Evolutionary conservation across 2,329 filamentous ascomycete species (phyloP), one percentile per base, ranked within the genome.

Genomic region (Aureobasidium subglaciale): DNA sequence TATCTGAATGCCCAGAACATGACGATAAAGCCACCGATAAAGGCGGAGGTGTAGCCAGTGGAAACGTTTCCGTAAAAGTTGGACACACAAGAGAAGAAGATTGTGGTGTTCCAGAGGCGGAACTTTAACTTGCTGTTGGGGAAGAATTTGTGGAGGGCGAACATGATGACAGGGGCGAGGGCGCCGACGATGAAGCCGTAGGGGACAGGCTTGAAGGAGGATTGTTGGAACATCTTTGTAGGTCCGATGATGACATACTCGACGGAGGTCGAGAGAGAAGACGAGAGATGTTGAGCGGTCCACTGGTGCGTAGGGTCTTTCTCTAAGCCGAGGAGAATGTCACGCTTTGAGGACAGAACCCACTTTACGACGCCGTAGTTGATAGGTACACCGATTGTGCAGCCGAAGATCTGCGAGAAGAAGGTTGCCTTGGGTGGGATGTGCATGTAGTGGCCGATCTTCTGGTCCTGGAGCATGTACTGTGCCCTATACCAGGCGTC

Each of bases 361-460:
- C 81, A 84, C 35, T 78, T 75, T 42, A 84, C 77, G 20, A 83
- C 79, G 5, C 73, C 80, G 54, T 84, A 84, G 63, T 84, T 82
- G 60, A 84, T 77, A 0, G 81, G 81, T 6, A 84, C 73, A 5
- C 81, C 81, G 38, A 84, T 70, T 7, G 80, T 67, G 15, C 78
- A 79, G 3, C 80, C 82, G 29, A 83, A 80, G 4, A 84, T 71
- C 61, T 84, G 81, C 1, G 78, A 79, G 64, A 83, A 81, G 69
- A 85, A 84, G 5, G 83, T 76, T 0, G 76, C 71, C 11, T 78
- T 76, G 1, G 81, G 81, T 0, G 81, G 79, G 0, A 84, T 73
- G 53, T 84, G 80, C 76, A 82, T 81, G 60, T 84, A 84, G 60
- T 84, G 80, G 0, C 80, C 81, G n/a, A 84, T 82, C 62, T 84